Evolutionary conservation across 495 filamentous ascomycete genomes (phyloP), one percentile per base, ranked within the genome.

Genomic region (Neurospora sp.): DNA sequence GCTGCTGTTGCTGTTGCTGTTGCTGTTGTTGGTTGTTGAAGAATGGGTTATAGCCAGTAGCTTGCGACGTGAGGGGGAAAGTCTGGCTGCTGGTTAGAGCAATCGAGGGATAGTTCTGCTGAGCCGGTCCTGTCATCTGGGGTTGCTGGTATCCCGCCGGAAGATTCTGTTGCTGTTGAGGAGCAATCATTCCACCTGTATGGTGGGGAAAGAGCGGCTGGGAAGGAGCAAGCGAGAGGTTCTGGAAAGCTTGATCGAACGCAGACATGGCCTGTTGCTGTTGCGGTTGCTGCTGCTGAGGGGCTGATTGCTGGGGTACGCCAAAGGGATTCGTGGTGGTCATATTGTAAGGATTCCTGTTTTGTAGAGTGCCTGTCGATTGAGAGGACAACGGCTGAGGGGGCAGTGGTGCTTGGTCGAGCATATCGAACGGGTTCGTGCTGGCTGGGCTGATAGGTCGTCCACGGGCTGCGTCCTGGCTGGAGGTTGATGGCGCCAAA

Each of bases 131-230:
- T 3, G 87, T 89, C 77, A 87, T 88, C 59, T 88, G 83, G 72
- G 87, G 87, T 72, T 84, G 86, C 69, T 85, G 81, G 74, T 82
- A 82, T 68, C 77, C 53, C 8, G 83, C 68, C 72, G 88, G 86
- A 31, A 72, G 80, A 42, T 77, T 68, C 79, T 82, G 79, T 35
- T 84, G 83, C 53, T 35, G 35, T 37, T 89, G 88, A 39, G 87
- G 84, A 44, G 82, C 84, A 22, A 88, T 86, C 75, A 91, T 86
- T 40, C 93, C 93, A 9, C 94, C 94, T 8, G 93, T 96, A 31
- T 91, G 90, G 81, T 97, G 89, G 0, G 93, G 93, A 78, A 95
- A 96, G 39, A 97, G 84, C 18, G 90, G 89, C 74, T 90, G 89
- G 12, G 76, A 73, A 2, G 82, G 77, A 18, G 90, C 87, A 20